Conservation (phyloP, 2,329 filamentous ascomycete genomes). For the Trichoderma atroviride region DNA sequence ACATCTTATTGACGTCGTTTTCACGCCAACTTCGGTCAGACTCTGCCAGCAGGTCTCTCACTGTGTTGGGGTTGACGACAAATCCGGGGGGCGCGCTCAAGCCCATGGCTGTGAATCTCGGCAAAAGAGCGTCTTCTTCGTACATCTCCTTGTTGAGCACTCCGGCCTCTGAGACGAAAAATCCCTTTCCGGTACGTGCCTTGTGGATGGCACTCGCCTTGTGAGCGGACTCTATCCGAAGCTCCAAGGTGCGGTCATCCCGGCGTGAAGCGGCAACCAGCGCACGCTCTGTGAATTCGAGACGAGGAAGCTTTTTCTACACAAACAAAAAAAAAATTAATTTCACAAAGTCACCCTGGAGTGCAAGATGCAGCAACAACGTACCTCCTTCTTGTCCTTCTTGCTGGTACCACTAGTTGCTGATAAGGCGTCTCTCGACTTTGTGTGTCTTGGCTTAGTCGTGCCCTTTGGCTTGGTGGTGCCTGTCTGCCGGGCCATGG, state of each 20-base stretch:
- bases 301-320: not conserved
- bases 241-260: slow-evolving; percentile 84
- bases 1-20: not conserved
- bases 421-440: not conserved
- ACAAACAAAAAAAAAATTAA: not conserved
- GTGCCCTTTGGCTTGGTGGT: not conserved
- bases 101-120: slow-evolving; percentile 46
- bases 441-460: not conserved
- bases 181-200: slow-evolving; percentile 77
- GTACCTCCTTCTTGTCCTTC: not conserved
- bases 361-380: not conserved
- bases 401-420: not conserved
- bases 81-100: slow-evolving; percentile 55
- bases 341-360: not conserved
- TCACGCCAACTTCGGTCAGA: not conserved
- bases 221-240: slow-evolving; percentile 81
- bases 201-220: slow-evolving; percentile 92
- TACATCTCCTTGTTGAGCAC: slow-evolving; percentile 95
- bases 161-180: slow-evolving; percentile 82
- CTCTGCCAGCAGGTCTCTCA: not conserved
- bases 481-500: not conserved
- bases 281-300: slow-evolving; percentile 67
- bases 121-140: slow-evolving; percentile 85
- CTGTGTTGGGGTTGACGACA: slow-evolving; percentile 57
- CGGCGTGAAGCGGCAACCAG: slow-evolving; percentile 90